A percentile compares a stretch with the other conserved stretches of the same genome.
phyloP scores from a whole-genome alignment of 495 filamentous ascomycete species.

The Echria macrotheca region DNA sequence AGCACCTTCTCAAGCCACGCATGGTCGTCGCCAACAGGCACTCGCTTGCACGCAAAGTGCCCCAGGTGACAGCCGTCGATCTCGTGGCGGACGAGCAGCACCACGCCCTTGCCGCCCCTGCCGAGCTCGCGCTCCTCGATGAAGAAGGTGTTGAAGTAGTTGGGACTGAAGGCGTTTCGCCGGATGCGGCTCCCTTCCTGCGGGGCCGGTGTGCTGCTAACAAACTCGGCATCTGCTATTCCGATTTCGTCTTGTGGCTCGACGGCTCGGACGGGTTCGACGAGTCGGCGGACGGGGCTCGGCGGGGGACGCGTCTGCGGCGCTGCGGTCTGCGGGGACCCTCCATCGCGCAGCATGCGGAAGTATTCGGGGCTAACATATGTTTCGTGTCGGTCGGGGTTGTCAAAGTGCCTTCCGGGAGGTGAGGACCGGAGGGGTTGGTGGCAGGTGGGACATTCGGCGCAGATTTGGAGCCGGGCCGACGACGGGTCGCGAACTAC shows the following conservation, averaged over 20 bases:
- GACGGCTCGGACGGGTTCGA: conserved; percentile 34
- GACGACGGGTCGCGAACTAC: conserved; percentile 86
- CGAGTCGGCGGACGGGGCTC: conserved; percentile 44
- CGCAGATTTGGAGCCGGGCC: conserved; percentile 72
- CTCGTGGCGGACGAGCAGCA: conserved; percentile 83
- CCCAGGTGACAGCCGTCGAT: conserved; percentile 80
- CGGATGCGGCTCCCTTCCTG: conserved; percentile 63
- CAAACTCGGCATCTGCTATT: conserved; percentile 44
- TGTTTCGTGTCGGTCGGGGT: conserved; percentile 45
- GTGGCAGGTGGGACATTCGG: conserved; percentile 84
- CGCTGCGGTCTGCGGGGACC: conserved; percentile 15
- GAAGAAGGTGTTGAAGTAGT: conserved; percentile 90
- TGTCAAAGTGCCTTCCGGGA: conserved; percentile 43
- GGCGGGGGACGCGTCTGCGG: conserved; percentile 32
- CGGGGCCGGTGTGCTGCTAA: conserved; percentile 47
- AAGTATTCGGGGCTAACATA: conserved; percentile 92
- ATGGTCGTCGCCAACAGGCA: conserved; percentile 92
- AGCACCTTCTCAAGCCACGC: conserved; percentile 92
- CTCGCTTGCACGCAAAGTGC: conserved; percentile 92
- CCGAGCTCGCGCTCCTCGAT: conserved; percentile 80
- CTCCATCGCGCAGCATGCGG: conserved; percentile 69
- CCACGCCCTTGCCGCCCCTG: conserved; percentile 88
- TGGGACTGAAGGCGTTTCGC: conserved; percentile 76
- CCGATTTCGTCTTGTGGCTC: conserved; percentile 21
- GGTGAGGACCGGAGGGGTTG: conserved; percentile 59